phyloP scores from a whole-genome alignment of 164 flowering plant genomes.

The Vitis cinerea region DNA sequence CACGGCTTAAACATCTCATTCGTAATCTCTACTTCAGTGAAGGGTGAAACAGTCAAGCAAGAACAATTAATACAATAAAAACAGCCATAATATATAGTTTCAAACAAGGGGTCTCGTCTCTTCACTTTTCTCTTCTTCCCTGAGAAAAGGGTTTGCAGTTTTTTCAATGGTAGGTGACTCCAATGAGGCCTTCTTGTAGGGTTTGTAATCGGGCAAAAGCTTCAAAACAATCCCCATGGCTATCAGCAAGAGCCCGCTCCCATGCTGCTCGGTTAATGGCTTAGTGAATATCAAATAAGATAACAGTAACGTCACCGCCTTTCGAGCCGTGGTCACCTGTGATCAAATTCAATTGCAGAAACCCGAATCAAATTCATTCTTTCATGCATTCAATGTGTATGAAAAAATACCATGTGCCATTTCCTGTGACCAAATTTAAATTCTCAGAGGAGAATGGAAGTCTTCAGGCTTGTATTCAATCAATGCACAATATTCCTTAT shows the following conservation, averaged over 20 bases:
- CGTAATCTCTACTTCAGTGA: neutral
- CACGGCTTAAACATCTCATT: no score
- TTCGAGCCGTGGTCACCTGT: constrained; percentile 90
- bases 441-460: no score
- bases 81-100: neutral
- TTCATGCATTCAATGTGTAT: no score
- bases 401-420: no score
- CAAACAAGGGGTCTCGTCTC: constrained; percentile 50
- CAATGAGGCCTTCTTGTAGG: constrained; percentile 17
- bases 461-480: no score
- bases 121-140: constrained; percentile 19
- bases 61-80: neutral
- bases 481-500: no score
- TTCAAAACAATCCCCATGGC: constrained; percentile 83
- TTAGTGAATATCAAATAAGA: constrained; percentile 93
- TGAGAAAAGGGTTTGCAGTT: neutral
- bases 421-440: no score
- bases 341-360: neutral
- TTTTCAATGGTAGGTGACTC: constrained; percentile 5
- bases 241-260: constrained; percentile 77
- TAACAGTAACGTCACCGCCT: constrained; percentile 80
- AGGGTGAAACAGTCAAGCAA: neutral
- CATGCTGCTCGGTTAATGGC: constrained; percentile 91
- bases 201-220: constrained; percentile 64
- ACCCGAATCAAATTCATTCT: neutral